These are phyloP conservation scores for Pythium biforme DNA, from an alignment of 352 stramenopile species.

Conservation along the genomic window DNA sequence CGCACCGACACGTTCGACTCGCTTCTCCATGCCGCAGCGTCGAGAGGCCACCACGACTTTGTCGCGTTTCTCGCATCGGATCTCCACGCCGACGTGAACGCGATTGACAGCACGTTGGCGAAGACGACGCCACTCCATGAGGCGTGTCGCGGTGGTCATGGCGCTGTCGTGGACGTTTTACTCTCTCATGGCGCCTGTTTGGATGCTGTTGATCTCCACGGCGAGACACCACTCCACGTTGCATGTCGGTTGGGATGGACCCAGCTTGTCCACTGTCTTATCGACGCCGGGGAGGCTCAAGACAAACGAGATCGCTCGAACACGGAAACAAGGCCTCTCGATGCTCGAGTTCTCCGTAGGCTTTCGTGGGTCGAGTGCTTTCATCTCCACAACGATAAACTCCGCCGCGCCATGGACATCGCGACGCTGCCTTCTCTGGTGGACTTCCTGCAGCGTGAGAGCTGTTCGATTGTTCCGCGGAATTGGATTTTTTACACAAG, in stretches of 20 bases:
- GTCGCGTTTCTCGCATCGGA: slow-evolving; percentile 25
- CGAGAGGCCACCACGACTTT: slow-evolving; percentile 33
- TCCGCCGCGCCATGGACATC: slow-evolving; percentile 46
- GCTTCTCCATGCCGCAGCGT: slow-evolving; percentile 52
- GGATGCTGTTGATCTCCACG: slow-evolving; percentile 36
- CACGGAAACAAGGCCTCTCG: neutral
- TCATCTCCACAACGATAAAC: slow-evolving; percentile 47
- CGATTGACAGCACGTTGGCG: slow-evolving; percentile 44
- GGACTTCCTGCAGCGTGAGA: slow-evolving; percentile 32
- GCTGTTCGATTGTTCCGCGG: neutral
- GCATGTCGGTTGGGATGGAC: slow-evolving; percentile 44
- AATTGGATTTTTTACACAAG: too few species aligned
- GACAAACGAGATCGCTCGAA: slow-evolving; percentile 3
- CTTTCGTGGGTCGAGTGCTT: slow-evolving; percentile 36
- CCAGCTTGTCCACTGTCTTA: slow-evolving; percentile 41
- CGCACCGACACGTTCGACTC: slow-evolving; percentile 37
- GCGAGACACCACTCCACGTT: slow-evolving; percentile 55
- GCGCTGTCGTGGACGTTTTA: slow-evolving; percentile 33
- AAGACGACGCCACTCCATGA: slow-evolving; percentile 54
- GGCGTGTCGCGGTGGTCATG: slow-evolving; percentile 48
- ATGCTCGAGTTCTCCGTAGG: neutral
- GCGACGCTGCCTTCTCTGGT: slow-evolving; percentile 36
- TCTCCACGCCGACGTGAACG: slow-evolving; percentile 42
- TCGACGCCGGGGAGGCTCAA: slow-evolving; percentile 32
- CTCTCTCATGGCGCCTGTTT: slow-evolving; percentile 41